Base-by-base conservation (phyloP, 371 early-diverging fungal species). In the Mucor irregularis region DNA sequence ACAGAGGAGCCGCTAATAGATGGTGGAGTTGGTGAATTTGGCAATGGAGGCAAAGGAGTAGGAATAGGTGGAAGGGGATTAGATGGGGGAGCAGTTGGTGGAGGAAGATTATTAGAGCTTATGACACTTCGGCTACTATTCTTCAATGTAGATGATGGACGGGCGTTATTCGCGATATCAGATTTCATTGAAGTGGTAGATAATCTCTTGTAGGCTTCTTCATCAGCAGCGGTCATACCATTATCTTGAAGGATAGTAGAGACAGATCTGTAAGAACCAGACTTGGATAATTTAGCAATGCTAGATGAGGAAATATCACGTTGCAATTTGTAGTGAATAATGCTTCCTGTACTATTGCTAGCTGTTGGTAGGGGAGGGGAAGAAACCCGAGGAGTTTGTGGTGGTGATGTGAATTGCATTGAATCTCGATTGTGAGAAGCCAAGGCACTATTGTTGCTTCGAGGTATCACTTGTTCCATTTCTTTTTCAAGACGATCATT, bases 11-110 rank as follows among this genome's bases (percentile, higher is more conserved):
- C 39, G 21, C 22, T 16, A 10, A 51, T 28, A 9, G 29, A 37
- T 11, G 50, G 45, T 30, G 63, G 49, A 24, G 34, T 34, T 22
- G 67, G 56, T 6, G 53, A 16, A n/a, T 42, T 39, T 16, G 75
- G 69, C 1, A 44, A 42, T 8, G 69, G 54, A 22, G 74, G 73
- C 16, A 69, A 54, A 40, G 66, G 56, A 7, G 70, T 63, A n/a
- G 79, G 79, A 19, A 75, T 64, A 6, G 79, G 79, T n/a, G 79
- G 79, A 29, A 79, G 58, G 25, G 76, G 76, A 43, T 74, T 74
- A 3, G 74, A 71, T 0, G 79, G 79, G 14, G 79, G 79, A 10
- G 79, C 75, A n/a, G 71, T 58, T 8, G 71, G 73, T 40, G 77
- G 77, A 14, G 77, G 77, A 10, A 70, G 47, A 31, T 9, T 44